Evolutionary conservation across 2,329 filamentous ascomycete genomes (phyloP).

Genomic region (Aspergillus sclerotialis): DNA sequence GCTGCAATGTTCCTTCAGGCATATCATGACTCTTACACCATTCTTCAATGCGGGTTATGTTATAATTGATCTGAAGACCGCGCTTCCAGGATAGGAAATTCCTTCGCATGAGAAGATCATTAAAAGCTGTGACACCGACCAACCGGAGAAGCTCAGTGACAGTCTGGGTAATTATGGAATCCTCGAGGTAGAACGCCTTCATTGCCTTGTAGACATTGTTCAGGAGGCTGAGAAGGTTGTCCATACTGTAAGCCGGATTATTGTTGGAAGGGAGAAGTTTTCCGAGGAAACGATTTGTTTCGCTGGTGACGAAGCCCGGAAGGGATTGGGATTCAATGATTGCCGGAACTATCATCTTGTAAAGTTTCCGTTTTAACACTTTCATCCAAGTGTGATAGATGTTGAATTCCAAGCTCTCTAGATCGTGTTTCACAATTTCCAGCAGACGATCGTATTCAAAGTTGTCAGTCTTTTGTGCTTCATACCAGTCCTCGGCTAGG

Average conservation of each 20-base stretch:
- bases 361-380: conserved; percentile 96
- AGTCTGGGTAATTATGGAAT: conserved; percentile 91
- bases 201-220: conserved; percentile 98
- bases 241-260: conserved; percentile 96
- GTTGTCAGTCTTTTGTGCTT: conserved; percentile 98
- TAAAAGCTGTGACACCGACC: conserved; percentile 96
- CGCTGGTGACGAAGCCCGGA: conserved; percentile 96
- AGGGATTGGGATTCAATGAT: conserved; percentile 99
- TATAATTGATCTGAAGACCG: conserved; percentile 98
- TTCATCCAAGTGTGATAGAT: conserved; percentile 99
- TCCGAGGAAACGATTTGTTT: conserved; percentile 95
- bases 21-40: conserved; percentile 99
- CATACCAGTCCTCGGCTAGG: conserved; percentile 98
- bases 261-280: conserved; percentile 90
- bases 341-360: conserved; percentile 99
- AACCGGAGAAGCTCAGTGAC: conserved; percentile 87
- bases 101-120: conserved; percentile 92
- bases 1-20: conserved; percentile 93
- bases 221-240: conserved; percentile 88
- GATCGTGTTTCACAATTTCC: conserved; percentile 98
- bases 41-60: conserved; percentile 97
- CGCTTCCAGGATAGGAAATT: conserved; percentile 99
- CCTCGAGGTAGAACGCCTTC: conserved; percentile 97
- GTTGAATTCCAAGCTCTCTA: conserved; percentile 98
- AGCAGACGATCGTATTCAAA: conserved; percentile 96